phyloP scores from a whole-genome alignment of 352 stramenopile genomes.

The Phytophthora lateralis region DNA sequence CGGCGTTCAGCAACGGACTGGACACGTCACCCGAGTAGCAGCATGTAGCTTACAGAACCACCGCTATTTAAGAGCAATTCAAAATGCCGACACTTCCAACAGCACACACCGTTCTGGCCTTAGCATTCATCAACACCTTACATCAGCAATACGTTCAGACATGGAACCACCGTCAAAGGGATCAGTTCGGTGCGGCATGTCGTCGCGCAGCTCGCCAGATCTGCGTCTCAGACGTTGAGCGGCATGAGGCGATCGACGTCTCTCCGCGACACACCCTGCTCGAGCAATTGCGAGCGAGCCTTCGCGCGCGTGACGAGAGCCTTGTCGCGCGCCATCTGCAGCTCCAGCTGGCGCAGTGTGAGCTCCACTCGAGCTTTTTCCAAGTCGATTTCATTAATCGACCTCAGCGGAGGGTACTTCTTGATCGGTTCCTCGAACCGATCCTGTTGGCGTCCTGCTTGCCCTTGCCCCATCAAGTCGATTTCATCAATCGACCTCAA shows the following conservation, averaged over 20 bases:
- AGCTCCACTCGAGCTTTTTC: conserved; percentile 42
- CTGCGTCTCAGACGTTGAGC: conserved; percentile 29
- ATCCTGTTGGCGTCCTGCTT: conserved; percentile 2
- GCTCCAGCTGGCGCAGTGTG: conserved; percentile 31
- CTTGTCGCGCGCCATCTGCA: conserved; percentile 41
- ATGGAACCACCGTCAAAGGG: conserved; percentile 4
- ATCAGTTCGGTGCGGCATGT: conserved; percentile 17
- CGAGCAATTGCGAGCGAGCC: conserved; percentile 32
- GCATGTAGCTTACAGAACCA: conserved; percentile 37
- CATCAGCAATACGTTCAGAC: conserved; percentile 15
- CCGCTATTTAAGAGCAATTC: conserved; percentile 39
- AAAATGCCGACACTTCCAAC: conserved; percentile 32
- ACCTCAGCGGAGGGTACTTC: conserved; percentile 19
- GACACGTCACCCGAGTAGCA: conserved; percentile 14
- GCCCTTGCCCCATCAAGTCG: conserved; percentile 18
- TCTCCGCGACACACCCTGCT: conserved; percentile 30
- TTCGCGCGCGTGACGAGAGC: conserved; percentile 36
- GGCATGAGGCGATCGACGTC: conserved; percentile 40
- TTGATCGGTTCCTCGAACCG: conserved; percentile 11
- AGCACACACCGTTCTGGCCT: conserved; percentile 17
- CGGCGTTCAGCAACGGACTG: conserved; percentile 1
- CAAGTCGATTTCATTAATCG: conserved; percentile 34
- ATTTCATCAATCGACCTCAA: conserved; percentile 31
- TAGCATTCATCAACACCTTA: conserved; percentile 16
- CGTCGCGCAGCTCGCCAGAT: background rate